Percentiles rank a stretch among this genome's conserved stretches.
These are phyloP conservation scores for Polychaeton citri DNA, from an alignment of 2,329 filamentous ascomycete genomes.

Conservation along the genomic window DNA sequence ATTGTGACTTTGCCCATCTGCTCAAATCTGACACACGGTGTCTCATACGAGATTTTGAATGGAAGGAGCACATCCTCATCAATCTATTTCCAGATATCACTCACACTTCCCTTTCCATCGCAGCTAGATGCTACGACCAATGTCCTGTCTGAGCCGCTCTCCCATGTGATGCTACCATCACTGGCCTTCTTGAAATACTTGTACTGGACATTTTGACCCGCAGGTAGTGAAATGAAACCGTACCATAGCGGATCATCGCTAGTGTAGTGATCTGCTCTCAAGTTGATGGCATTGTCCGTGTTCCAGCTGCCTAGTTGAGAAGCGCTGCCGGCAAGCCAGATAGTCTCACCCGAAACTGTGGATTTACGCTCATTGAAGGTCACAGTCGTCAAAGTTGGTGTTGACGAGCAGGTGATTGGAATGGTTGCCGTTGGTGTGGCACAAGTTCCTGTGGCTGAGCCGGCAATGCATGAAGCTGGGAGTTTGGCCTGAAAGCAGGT, in stretches of 20 bases:
- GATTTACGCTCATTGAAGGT: conserved; percentile 46
- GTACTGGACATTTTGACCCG: conserved; percentile 46
- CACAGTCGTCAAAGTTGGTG: conserved; percentile 27
- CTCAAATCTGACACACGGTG: too few relatives aligned
- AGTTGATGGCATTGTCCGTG: conserved; percentile 34
- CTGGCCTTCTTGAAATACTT: conserved; percentile 50
- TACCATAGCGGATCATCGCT: conserved; percentile 47
- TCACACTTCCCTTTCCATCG: neutral
- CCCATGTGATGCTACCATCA: conserved; percentile 46
- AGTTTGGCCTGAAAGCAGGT: conserved; percentile 6
- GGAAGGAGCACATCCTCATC: too few relatives aligned
- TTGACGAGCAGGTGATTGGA: conserved; percentile 1
- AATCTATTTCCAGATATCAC: neutral
- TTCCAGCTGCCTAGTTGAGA: conserved; percentile 48
- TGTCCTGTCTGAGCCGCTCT: conserved; percentile 37
- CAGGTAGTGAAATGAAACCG: conserved; percentile 37
- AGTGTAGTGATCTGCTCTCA: conserved; percentile 47
- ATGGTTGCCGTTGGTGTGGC: conserved; percentile 15
- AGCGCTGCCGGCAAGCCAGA: conserved; percentile 50
- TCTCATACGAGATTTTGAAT: too few relatives aligned
- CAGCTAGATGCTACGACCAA: neutral
- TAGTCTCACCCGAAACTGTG: conserved; percentile 47
- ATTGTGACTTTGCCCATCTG: too few relatives aligned
- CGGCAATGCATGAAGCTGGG: conserved; percentile 12
- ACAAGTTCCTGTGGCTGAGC: conserved; percentile 15